These are phyloP conservation scores for Phalaenopsis equestris DNA, from an alignment of 106 monocot species.

Conservation along the genomic window DNA sequence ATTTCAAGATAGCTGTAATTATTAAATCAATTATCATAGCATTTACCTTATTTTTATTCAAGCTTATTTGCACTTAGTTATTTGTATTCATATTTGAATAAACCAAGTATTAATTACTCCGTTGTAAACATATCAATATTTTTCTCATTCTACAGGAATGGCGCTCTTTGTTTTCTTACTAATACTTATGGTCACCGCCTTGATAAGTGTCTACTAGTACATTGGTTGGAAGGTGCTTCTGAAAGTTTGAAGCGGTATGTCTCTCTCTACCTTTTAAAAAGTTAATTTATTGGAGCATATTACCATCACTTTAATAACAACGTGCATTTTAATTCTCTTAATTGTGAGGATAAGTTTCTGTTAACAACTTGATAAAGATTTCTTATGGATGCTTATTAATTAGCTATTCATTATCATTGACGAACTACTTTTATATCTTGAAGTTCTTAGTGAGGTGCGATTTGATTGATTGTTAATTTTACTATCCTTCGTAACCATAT, in stretches of 20 bases:
- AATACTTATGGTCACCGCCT: conserved; percentile 48
- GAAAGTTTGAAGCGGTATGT: conserved; percentile 62
- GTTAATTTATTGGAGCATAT: conserved; percentile 5
- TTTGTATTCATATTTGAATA: not conserved
- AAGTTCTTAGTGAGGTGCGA: not conserved
- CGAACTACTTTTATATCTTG: not conserved
- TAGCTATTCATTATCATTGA: not conserved
- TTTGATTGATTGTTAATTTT: conserved; percentile 2
- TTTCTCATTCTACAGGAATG: conserved; percentile 40
- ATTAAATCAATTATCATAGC: too few species aligned
- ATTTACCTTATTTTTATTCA: not conserved
- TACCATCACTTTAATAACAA: not conserved
- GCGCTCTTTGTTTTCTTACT: conserved; percentile 63
- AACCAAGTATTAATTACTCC: not conserved
- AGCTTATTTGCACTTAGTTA: not conserved
- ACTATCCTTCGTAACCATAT: not conserved
- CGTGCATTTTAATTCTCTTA: not conserved
- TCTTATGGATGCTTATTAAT: not conserved
- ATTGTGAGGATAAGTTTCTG: not conserved
- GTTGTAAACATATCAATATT: not conserved
- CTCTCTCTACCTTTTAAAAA: not conserved
- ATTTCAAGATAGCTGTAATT: too few species aligned
- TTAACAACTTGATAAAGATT: not conserved
- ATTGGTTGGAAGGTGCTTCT: conserved; percentile 62
- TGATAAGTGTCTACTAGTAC: conserved; percentile 38